These are phyloP conservation scores for Diaporthe sp. DNA, from an alignment of 2,329 filamentous ascomycete genomes.

Conservation along the genomic window DNA sequence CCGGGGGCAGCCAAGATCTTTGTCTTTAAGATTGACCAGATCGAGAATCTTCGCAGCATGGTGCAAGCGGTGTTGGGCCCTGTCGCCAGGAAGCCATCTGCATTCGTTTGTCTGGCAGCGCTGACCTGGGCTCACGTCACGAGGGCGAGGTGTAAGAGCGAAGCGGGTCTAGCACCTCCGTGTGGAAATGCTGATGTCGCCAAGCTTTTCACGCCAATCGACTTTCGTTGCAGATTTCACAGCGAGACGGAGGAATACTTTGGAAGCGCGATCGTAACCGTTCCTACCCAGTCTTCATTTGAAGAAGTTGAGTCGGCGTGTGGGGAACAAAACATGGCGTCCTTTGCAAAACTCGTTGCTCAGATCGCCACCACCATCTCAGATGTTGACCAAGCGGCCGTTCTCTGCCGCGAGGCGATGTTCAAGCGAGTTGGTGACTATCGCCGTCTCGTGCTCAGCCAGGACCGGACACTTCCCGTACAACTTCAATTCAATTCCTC, in stretches of 20 bases:
- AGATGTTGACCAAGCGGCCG: neutral
- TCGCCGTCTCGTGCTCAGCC: neutral
- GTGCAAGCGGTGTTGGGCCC: neutral
- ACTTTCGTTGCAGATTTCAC: neutral
- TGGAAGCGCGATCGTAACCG: neutral
- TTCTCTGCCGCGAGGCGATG: constrained; percentile 3
- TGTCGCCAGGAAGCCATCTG: neutral
- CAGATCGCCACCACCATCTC: neutral
- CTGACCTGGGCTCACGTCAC: constrained; percentile 6
- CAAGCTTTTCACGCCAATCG: neutral
- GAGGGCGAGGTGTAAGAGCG: neutral
- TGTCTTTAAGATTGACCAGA: neutral
- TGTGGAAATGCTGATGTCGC: neutral
- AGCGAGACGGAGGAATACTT: neutral
- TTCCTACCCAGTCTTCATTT: neutral
- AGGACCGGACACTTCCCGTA: neutral
- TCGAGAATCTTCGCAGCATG: constrained; percentile 1
- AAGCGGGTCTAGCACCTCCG: neutral
- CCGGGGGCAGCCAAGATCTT: constrained; percentile 14
- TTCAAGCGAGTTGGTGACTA: neutral
- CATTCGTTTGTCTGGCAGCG: neutral
- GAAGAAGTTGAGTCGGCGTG: neutral
- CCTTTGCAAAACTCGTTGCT: neutral
- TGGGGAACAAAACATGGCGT: neutral
- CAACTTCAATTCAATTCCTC: neutral